A percentile compares a stretch with the other conserved stretches of the same genome.
Conservation (phyloP, 257 asterid genomes). For the Hygrophila difformis region DNA sequence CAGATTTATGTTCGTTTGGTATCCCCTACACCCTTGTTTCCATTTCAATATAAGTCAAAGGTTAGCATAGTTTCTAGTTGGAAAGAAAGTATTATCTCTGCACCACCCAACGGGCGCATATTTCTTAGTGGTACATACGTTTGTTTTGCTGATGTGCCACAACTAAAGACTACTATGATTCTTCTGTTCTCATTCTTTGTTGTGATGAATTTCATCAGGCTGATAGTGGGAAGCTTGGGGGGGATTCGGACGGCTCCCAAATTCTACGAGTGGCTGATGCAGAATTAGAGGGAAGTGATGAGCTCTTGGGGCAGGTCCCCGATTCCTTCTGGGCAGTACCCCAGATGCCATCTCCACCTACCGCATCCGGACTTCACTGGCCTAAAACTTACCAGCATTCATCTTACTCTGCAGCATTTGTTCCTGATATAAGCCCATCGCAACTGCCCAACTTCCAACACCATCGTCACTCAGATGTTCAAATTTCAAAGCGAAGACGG, state of each 20-base stretch:
- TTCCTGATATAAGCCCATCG: slow-evolving; percentile 55
- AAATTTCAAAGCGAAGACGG: slow-evolving; percentile 32
- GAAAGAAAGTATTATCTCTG: no score
- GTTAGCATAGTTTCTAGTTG: no score
- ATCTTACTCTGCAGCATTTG: slow-evolving; percentile 34
- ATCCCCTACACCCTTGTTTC: no score
- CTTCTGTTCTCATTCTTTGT: neutral
- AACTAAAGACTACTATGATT: no score
- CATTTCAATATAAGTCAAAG: no score
- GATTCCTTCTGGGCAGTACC: slow-evolving; percentile 74
- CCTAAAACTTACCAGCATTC: slow-evolving; percentile 28
- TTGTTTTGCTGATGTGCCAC: no score
- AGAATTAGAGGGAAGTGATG: slow-evolving; percentile 48
- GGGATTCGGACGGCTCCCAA: slow-evolving; percentile 50
- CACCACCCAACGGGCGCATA: no score
- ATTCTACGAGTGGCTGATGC: slow-evolving; percentile 39
- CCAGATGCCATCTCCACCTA: slow-evolving; percentile 77
- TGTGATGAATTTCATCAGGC: slow-evolving; percentile 9
- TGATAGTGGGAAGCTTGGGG: slow-evolving; percentile 37
- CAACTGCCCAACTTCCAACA: slow-evolving; percentile 23
- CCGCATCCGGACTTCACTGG: slow-evolving; percentile 81
- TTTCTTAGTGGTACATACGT: no score
- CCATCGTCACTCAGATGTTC: slow-evolving; percentile 2
- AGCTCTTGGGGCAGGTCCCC: slow-evolving; percentile 48
- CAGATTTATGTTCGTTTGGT: no score